Evolutionary conservation across 805 yeast genomes (phyloP), one percentile per base, ranked within the genome.

Genomic region (Candida odintsovae): DNA sequence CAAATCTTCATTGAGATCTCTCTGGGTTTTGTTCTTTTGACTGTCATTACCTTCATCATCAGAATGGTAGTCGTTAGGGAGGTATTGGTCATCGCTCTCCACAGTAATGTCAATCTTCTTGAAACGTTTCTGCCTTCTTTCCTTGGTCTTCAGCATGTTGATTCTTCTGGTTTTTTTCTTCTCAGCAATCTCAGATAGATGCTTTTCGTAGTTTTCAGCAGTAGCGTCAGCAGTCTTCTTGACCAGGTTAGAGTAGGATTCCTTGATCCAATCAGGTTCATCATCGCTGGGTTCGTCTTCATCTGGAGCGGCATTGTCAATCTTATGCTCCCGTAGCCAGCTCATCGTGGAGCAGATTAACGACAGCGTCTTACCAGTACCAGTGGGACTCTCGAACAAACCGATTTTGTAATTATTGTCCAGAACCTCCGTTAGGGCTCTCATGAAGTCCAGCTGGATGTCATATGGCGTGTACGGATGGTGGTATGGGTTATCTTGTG

Each of bases 341-440:
- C 90, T 78, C 76, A 90, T 74, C 0, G 92, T 71, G 0, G 95
- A 78, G 60, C 97, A 92, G 4, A 92, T 85, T 40, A 90, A 66
- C 0, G 96, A 88, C 3, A 92, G 68, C 0, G 97, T 90, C 64
- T 90, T 90, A 3, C 98, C 97, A 1, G 90, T 87, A 7, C 98
- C 98, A 0, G 98, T 90, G 0, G 98, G 98, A 47, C 94, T 83
- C 61, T 90, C 97, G 57, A 90, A 83, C 1, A 90, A 71, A 0
- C 95, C 96, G 2, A 90, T 70, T 59, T 85, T 87, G 56, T 71
- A 76, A 39, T 58, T 63, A 11, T 72, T 69, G 5, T 71, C 69
- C 16, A 90, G 69, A 1, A 86, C 73, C 21, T 76, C 76, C 55
- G 85, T 85, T n/a, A 92, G 73, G 19, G 82, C 76, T 26, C 70